Conservation (phyloP, 1,284 basidiomycete species). For the Phellopilus nigrolimitatus region DNA sequence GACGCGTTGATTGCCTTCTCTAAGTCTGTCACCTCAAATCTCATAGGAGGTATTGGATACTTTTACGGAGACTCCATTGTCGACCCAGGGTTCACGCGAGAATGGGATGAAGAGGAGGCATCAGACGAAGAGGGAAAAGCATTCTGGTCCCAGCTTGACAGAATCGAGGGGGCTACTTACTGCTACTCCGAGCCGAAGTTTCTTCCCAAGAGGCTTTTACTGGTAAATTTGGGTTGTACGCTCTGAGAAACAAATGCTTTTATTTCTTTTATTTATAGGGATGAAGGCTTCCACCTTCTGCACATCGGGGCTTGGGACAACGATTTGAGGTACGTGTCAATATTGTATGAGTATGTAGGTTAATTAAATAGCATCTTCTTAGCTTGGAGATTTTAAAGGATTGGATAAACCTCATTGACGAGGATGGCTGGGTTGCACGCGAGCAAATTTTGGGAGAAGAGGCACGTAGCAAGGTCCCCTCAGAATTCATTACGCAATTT, state of each 20-base stretch:
- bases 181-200: constrained; percentile 89
- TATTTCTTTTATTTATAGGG: constrained; percentile 44
- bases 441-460: constrained; percentile 96
- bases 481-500: constrained; percentile 88
- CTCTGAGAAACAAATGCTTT: constrained; percentile 5
- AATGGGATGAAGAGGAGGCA: constrained; percentile 84
- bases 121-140: constrained; percentile 38
- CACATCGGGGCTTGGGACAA: constrained; percentile 92
- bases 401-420: constrained; percentile 89
- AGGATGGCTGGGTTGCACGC: constrained; percentile 91
- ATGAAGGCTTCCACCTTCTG: constrained; percentile 92
- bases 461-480: constrained; percentile 86
- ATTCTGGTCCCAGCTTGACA: constrained; percentile 59
- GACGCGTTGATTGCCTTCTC: constrained; percentile 69
- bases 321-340: constrained; percentile 62
- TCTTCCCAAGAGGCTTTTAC: constrained; percentile 96
- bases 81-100: constrained; percentile 77
- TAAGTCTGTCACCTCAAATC: constrained; percentile 82
- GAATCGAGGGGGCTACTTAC: constrained; percentile 78
- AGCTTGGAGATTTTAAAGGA: constrained; percentile 84
- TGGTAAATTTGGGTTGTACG: constrained; percentile 48
- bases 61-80: constrained; percentile 91
- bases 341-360: background rate
- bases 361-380: background rate
- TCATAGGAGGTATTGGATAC: constrained; percentile 90